Evolutionary conservation across 1,284 basidiomycete genomes (phyloP).

Genomic region (Trametes hirsuta): DNA sequence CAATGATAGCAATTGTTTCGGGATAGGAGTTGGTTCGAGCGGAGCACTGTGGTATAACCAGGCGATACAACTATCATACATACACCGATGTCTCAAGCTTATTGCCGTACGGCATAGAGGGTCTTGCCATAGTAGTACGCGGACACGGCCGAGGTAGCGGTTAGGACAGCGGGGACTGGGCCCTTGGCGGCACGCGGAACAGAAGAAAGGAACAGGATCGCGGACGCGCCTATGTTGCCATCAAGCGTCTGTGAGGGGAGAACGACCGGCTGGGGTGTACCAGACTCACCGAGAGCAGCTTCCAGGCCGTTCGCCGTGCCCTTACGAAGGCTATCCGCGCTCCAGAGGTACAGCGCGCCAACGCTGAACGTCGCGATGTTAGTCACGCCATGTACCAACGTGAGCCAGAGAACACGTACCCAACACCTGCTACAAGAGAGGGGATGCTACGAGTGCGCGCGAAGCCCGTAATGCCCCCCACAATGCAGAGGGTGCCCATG

Average conservation of each 20-base stretch:
- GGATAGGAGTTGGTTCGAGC: neutral
- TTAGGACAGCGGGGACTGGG: constrained; percentile 73
- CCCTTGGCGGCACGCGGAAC: constrained; percentile 76
- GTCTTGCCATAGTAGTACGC: constrained; percentile 76
- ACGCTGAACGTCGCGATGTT: constrained; percentile 48
- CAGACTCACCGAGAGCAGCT: constrained; percentile 67
- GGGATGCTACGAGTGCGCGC: constrained; percentile 72
- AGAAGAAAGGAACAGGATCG: constrained; percentile 78
- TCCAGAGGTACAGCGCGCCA: constrained; percentile 76
- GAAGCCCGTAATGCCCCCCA: constrained; percentile 78
- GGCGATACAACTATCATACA: constrained; percentile 19
- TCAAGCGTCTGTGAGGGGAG: neutral
- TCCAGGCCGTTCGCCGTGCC: constrained; percentile 76
- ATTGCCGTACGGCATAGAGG: constrained; percentile 42
- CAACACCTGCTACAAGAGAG: constrained; percentile 79
- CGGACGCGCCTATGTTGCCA: constrained; percentile 66
- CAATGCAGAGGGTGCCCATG: constrained; percentile 78
- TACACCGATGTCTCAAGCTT: neutral
- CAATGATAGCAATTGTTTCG: neutral
- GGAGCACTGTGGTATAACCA: constrained; percentile 7
- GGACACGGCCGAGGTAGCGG: constrained; percentile 62
- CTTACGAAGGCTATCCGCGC: constrained; percentile 73
- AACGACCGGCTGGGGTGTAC: neutral
- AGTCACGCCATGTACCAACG: neutral
- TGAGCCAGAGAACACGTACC: constrained; percentile 45